Conservation (phyloP, 2,329 filamentous ascomycete species). For the Teratosphaeria gauchensis region DNA sequence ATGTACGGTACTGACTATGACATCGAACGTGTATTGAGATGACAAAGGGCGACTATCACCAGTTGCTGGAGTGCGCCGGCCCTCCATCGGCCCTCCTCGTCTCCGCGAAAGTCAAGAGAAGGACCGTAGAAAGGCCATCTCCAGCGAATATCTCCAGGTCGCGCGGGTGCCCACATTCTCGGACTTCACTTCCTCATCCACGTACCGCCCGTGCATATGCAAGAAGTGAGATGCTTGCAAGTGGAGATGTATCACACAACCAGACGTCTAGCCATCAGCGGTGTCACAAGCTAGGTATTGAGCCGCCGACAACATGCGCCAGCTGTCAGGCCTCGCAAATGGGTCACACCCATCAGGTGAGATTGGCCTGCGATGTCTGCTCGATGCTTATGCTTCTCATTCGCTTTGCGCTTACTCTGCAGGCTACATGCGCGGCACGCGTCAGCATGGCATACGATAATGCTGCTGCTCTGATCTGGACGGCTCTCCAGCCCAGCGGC, state of each 20-base stretch:
- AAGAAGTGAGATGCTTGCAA: not conserved
- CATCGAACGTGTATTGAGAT: not conserved
- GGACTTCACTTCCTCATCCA: not conserved
- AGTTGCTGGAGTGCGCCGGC: not conserved
- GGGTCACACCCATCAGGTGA: not conserved
- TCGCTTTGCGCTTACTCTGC: not conserved
- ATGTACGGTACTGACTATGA: not conserved
- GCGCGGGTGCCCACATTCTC: not conserved
- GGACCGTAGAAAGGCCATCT: not conserved
- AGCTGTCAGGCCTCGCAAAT: not conserved
- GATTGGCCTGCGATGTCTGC: too few species aligned
- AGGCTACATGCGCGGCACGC: not conserved
- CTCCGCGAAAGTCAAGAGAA: not conserved
- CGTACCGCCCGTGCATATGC: not conserved
- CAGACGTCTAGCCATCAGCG: not conserved
- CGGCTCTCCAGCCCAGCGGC: not conserved
- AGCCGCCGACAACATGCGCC: not conserved
- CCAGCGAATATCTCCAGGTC: not conserved
- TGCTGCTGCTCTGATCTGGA: not conserved
- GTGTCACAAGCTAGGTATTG: not conserved
- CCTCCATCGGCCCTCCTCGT: slow-evolving; percentile 1
- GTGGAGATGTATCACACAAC: not conserved
- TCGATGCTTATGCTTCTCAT: not conserved
- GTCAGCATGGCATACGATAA: not conserved
- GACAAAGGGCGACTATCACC: not conserved